Evolutionary conservation across 768 basidiomycete species (phyloP).

Genomic region (Pleurotus eryngii): DNA sequence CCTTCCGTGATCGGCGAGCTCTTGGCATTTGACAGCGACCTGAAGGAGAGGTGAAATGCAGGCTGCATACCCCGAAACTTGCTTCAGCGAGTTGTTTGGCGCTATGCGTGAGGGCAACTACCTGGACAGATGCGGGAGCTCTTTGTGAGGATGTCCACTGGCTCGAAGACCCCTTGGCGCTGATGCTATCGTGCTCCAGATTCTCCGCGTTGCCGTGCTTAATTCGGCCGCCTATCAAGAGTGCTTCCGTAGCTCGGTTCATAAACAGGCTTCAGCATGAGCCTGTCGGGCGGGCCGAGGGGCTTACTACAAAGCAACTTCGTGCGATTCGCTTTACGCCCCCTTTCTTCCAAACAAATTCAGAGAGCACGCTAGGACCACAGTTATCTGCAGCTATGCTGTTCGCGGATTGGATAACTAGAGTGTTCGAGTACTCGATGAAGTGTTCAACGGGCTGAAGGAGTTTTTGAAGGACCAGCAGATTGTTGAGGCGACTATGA

Average conservation of each 20-base stretch:
- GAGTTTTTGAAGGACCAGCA: slow-evolving; percentile 22
- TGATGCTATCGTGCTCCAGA: slow-evolving; percentile 11
- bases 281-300: slow-evolving; percentile 27
- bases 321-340: slow-evolving; percentile 21
- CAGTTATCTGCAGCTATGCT: slow-evolving; percentile 21
- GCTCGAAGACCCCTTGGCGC: too few relatives aligned
- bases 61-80: slow-evolving; percentile 25
- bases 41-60: background rate
- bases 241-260: background rate
- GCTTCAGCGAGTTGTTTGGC: slow-evolving; percentile 31
- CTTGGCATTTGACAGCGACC: too few relatives aligned
- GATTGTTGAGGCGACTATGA: slow-evolving; percentile 25
- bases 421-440: slow-evolving; percentile 19
- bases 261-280: slow-evolving; percentile 27
- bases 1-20: slow-evolving; percentile 24
- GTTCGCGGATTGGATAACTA: slow-evolving; percentile 27
- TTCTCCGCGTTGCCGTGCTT: slow-evolving; percentile 24
- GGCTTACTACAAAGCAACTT: slow-evolving; percentile 26
- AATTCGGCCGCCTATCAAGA: slow-evolving; percentile 25
- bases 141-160: slow-evolving; percentile 18
- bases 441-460: slow-evolving; percentile 18
- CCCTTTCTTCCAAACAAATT: slow-evolving; percentile 10
- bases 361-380: slow-evolving; percentile 16
- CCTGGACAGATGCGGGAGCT: slow-evolving; percentile 33
- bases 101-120: slow-evolving; percentile 27